Conservation (phyloP, 2,329 filamentous ascomycete genomes). For the Ophiocordyceps camponoti-floridani region DNA sequence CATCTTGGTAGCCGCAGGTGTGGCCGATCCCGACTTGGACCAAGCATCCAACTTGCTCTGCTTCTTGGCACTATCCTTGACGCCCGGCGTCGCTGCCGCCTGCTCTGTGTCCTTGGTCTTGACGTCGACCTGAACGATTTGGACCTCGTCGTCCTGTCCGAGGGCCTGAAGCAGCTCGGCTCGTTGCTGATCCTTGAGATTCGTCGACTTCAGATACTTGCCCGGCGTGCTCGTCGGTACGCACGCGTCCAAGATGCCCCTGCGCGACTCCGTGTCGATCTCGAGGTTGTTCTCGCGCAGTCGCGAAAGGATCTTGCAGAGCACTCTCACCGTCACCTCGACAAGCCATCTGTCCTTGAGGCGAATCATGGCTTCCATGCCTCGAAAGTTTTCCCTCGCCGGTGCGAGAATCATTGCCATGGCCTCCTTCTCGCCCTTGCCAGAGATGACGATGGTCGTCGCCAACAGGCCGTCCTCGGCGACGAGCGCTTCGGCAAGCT, state of each 20-base stretch:
- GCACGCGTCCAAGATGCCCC: constrained; percentile 49
- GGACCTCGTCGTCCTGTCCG: constrained; percentile 36
- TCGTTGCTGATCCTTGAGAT: constrained; percentile 65
- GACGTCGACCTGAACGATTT: constrained; percentile 24
- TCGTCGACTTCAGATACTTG: constrained; percentile 50
- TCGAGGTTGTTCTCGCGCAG: constrained; percentile 63
- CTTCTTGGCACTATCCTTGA: constrained; percentile 25
- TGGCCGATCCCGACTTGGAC: constrained; percentile 30
- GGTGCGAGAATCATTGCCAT: constrained; percentile 22
- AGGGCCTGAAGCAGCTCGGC: constrained; percentile 57
- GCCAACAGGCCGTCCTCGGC: constrained; percentile 72
- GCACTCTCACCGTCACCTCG: constrained; percentile 61
- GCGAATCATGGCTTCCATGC: constrained; percentile 75
- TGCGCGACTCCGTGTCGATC: constrained; percentile 40
- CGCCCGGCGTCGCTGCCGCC: constrained; percentile 6
- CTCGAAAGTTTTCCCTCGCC: constrained; percentile 32
- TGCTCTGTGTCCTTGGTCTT: constrained; percentile 7
- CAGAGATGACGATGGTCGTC: constrained; percentile 30
- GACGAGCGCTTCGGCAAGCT: constrained; percentile 74
- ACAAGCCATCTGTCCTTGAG: constrained; percentile 78
- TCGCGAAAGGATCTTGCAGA: constrained; percentile 68
- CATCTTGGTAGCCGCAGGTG: constrained; percentile 6
- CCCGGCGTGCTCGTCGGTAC: constrained; percentile 34
- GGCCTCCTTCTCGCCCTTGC: constrained; percentile 17
- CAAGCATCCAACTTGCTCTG: constrained; percentile 44